Conservation (phyloP, 2,329 filamentous ascomycete genomes). For the Fusarium veterinarium region DNA sequence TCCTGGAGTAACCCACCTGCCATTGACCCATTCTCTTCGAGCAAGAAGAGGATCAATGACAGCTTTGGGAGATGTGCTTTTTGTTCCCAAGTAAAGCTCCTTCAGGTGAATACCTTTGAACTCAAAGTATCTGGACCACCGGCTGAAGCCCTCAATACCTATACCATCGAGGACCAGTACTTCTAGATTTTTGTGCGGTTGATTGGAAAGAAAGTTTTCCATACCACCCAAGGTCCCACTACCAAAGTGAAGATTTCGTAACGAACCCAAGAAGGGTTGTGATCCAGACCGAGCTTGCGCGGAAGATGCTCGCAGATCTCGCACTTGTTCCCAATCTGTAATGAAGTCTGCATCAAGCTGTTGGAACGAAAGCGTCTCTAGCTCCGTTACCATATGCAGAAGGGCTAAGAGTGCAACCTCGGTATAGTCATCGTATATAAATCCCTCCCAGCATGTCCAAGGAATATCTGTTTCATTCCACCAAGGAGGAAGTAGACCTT, state of each 20-base stretch:
- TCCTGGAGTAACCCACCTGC: not conserved
- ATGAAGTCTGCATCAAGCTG: not conserved
- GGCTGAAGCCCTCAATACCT: not conserved
- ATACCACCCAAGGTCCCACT: not conserved
- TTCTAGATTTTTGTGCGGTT: not conserved
- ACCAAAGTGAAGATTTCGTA: not conserved
- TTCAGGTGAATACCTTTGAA: not conserved
- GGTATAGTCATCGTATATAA: not conserved
- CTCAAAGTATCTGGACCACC: not conserved
- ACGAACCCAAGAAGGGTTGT: not conserved
- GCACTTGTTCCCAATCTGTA: not conserved
- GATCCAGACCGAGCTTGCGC: not conserved
- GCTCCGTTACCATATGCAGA: conserved; percentile 1
- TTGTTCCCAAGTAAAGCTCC: conserved; percentile 11
- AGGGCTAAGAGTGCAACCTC: conserved; percentile 1
- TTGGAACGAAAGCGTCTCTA: conserved; percentile 10
- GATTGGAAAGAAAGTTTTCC: not conserved
- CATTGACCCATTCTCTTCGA: conserved; percentile 10
- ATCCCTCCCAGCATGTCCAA: not conserved
- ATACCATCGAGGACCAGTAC: conserved; percentile 2
- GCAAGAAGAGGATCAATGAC: not conserved
- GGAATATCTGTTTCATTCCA: not conserved
- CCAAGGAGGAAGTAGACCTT: not conserved
- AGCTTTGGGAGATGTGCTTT: not conserved
- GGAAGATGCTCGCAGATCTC: not conserved